phyloP scores from a whole-genome alignment of 306 rosid genomes.

The Alnus glutinosa region DNA sequence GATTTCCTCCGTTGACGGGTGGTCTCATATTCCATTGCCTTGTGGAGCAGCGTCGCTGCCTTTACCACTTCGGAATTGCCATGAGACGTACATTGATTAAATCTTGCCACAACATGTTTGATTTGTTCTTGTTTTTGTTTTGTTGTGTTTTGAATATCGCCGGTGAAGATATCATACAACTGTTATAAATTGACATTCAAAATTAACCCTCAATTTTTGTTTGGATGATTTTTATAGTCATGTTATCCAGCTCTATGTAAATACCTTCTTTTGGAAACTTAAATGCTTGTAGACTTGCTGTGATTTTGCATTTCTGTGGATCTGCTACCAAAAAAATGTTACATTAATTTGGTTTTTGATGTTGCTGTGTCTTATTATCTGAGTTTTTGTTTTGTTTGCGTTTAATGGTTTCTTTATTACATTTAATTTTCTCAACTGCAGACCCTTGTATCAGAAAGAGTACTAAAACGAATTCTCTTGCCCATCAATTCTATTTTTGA shows the following conservation, averaged over 20 bases:
- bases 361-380: too few relatives aligned
- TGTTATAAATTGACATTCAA: too few relatives aligned
- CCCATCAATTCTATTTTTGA: too few relatives aligned
- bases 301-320: constrained; percentile 59
- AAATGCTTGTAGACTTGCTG: constrained; percentile 43
- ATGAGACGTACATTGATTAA: constrained; percentile 48
- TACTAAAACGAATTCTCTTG: too few relatives aligned
- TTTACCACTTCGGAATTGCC: constrained; percentile 66
- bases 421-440: too few relatives aligned
- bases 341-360: background rate
- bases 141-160: constrained; percentile 6
- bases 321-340: background rate
- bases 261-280: too few relatives aligned
- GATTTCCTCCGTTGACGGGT: constrained; percentile 39
- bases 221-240: too few relatives aligned
- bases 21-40: constrained; percentile 75
- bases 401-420: too few relatives aligned
- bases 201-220: too few relatives aligned
- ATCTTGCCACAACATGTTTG: too few relatives aligned
- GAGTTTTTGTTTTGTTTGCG: background rate
- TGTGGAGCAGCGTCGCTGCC: constrained; percentile 62
- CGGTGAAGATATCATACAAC: constrained; percentile 41
- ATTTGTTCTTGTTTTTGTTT: background rate
- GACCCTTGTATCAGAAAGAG: too few relatives aligned
- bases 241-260: background rate